Evolutionary conservation across 2,329 filamentous ascomycete genomes (phyloP), one percentile per base, ranked within the genome.

Genomic region (Penicillium sp.): DNA sequence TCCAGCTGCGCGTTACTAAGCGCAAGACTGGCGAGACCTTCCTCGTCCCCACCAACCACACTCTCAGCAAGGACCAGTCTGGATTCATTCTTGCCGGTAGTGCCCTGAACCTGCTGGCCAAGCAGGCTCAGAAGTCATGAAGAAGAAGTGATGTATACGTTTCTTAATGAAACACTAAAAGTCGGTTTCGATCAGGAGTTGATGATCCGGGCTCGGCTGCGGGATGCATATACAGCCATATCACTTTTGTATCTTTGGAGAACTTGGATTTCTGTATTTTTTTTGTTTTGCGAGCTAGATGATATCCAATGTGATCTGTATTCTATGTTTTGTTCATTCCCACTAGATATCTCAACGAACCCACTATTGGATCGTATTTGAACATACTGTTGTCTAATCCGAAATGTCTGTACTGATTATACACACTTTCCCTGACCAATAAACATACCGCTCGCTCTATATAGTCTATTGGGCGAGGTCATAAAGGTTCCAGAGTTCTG

Each of bases 21-120:
- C 80, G 79, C 67, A 70, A 71, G 62, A 78, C 75, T 29, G 90
- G 90, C 9, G 85, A 89, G 72, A 84, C 86, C 73, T 74, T 90
- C 48, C 73, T 84, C 39, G 84, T 99, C 57, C 84, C 86, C 48
- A 92, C 92, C n/a, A 90, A 87, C 77, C 93, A 97, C 73, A 91
- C 90, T 13, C 82, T 99, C 60, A 96, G 87, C 71, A 84, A 88
- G 78, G 95, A 97, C 73, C 95, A 99, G 81, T 90, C 90, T 59
- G 87, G 84, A 0, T 99, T 98, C 71, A 91, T 99, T 63, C 80
- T 99, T 50, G 95, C 95, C 0, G 95, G 95, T 3, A 96, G 91
- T 74, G 95, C 95, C 43, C 76, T 99, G 77, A 99, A 99, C 77
- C 72, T 98, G 74, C 77, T 99, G 68, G 90, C 92, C 46, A 80